Base-by-base conservation (phyloP, 148 eudicot species). In the Rhododendron griersonianum region DNA sequence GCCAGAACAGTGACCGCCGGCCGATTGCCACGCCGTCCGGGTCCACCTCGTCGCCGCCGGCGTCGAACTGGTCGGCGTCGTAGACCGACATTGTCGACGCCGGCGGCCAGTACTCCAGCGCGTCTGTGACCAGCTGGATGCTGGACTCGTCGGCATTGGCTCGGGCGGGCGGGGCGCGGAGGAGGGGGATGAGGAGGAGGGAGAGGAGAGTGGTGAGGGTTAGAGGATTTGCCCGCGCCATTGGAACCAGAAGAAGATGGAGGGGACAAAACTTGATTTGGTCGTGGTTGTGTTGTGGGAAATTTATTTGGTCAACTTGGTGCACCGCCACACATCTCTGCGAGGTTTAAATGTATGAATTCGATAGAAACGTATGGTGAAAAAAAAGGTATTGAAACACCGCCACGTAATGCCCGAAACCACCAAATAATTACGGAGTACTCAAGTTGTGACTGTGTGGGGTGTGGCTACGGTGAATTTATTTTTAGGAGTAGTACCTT, bases 1-100 rank as follows among this genome's bases (percentile, higher is more conserved):
- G 78, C 96, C 98, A 94, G 28, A 90, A 90, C 11, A 96, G 89
- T 0, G 93, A 91, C 79, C 98, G 87, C 47, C 96, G 86, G 0
- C 61, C 84, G 7, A 18, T 23, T 8, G 0, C 57, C 2, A 8
- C 57, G 2, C 2, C 35, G 7, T 1, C 33, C 7, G 25, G 59
- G 19, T 50, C 74, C 0, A 7, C 33, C 1, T 81, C 88, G 1
- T 1, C 55, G 45, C 45, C 45, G 45, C 45, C 45, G 45, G 45
- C 59, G 39, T 16, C 67, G 25, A 30, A 21, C 11, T 30, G 48
- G 4, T 28, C 83, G 7, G 11, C 84, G 9, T 74, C 88, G 84
- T 81, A 55, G 35, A 63, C 53, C 0, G 84, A 7, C 75, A 55
- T 45, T 3, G 80, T 11, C 51, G 83, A 61, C 61, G 83, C 37